These are phyloP conservation scores for Eleusine indica DNA, from an alignment of 176 grass and related monocot species.

Conservation along the genomic window DNA sequence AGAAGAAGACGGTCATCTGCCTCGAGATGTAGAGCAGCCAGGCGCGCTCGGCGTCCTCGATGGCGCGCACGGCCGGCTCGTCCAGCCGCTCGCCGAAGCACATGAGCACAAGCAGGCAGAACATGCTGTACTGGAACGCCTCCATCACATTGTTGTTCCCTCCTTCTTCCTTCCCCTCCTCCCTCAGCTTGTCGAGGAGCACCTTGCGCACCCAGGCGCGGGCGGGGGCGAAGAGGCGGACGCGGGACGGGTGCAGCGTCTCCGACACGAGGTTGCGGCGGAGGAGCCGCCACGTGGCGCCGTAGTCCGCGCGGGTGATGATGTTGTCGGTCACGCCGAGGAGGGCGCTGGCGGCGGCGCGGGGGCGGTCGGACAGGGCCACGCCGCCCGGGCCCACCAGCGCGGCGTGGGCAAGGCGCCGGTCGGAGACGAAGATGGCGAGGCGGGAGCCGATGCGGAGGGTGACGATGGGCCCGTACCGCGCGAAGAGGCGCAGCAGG, in stretches of 20 bases:
- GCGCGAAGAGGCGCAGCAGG: slow-evolving; percentile 20
- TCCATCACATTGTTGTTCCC: slow-evolving; percentile 2
- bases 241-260: slow-evolving; percentile 46
- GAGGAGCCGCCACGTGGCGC: slow-evolving; percentile 54
- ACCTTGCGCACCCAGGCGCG: slow-evolving; percentile 38
- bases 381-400: slow-evolving; percentile 42
- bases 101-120: slow-evolving; percentile 65
- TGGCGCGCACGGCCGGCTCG: slow-evolving; percentile 48
- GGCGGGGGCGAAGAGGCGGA: slow-evolving; percentile 48
- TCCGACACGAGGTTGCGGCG: slow-evolving; percentile 60
- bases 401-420: slow-evolving; percentile 46
- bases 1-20: slow-evolving; percentile 43
- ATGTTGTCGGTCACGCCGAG: slow-evolving; percentile 26
- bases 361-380: slow-evolving; percentile 40
- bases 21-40: slow-evolving; percentile 33
- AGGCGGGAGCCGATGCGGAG: slow-evolving; percentile 41
- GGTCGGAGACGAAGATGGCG: slow-evolving; percentile 47
- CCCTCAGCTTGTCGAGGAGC: slow-evolving; percentile 16
- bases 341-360: neutral
- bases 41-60: slow-evolving; percentile 31
- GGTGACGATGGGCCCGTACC: slow-evolving; percentile 51
- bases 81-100: slow-evolving; percentile 76
- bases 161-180: no score
- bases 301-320: slow-evolving; percentile 51
- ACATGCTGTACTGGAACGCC: slow-evolving; percentile 60